These are phyloP conservation scores for Teratosphaeria pseudoeucalypti DNA, from an alignment of 2,329 filamentous ascomycete genomes.

Conservation along the genomic window DNA sequence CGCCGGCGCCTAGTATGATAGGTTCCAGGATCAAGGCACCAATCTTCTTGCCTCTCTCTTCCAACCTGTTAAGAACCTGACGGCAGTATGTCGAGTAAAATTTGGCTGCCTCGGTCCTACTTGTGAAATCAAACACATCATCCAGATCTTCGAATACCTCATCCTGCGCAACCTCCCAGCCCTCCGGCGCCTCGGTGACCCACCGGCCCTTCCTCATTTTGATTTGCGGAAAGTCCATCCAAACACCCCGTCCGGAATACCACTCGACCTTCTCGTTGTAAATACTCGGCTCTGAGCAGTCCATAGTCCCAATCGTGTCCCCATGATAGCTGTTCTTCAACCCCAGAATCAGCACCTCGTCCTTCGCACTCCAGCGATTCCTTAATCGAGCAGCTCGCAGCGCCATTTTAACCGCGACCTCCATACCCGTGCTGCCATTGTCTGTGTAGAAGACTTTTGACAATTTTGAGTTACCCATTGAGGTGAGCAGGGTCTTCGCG, in stretches of 20 bases:
- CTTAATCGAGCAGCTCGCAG: constrained; percentile 45
- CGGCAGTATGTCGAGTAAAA: constrained; percentile 25
- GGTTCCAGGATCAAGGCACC: constrained; percentile 74
- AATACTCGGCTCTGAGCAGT: constrained; percentile 64
- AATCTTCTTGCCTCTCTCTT: constrained; percentile 51
- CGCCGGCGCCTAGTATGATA: constrained; percentile 68
- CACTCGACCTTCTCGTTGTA: constrained; percentile 80
- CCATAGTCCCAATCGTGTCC: constrained; percentile 83
- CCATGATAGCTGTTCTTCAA: constrained; percentile 76
- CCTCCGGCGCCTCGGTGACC: constrained; percentile 49
- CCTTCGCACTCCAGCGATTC: constrained; percentile 7
- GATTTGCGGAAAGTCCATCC: constrained; percentile 70
- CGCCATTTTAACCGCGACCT: constrained; percentile 80
- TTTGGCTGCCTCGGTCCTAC: constrained; percentile 10
- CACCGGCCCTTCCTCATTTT: constrained; percentile 57
- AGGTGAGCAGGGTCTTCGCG: constrained; percentile 52
- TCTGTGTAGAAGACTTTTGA: constrained; percentile 71
- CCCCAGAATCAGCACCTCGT: constrained; percentile 56
- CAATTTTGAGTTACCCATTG: constrained; percentile 54
- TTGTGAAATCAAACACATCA: constrained; percentile 50
- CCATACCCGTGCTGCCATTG: constrained; percentile 72
- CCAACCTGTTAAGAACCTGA: constrained; percentile 38
- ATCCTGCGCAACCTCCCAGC: constrained; percentile 30
- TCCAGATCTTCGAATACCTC: constrained; percentile 39
- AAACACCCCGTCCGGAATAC: constrained; percentile 67